Conservation (phyloP, 2,329 filamentous ascomycete species). For the Hymenoscyphus repandus region DNA sequence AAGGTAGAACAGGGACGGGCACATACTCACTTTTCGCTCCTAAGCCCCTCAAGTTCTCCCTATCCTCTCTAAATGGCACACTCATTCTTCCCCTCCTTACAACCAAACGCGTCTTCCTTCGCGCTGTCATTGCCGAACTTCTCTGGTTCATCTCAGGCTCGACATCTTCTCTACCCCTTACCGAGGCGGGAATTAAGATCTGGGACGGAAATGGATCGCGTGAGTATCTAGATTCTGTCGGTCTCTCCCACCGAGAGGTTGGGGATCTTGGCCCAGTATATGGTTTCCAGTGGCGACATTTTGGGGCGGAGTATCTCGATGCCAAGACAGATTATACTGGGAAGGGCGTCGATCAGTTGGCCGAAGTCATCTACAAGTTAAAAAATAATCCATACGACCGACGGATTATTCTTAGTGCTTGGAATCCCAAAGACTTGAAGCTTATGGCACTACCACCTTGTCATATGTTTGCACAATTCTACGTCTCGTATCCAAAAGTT, state of each 20-base stretch:
- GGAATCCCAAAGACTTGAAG: constrained; percentile 82
- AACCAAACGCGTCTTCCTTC: constrained; percentile 92
- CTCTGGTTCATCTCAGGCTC: constrained; percentile 90
- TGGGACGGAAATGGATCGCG: constrained; percentile 97
- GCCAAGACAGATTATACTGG: constrained; percentile 76
- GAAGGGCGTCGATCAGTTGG: constrained; percentile 88
- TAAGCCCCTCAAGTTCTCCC: constrained; percentile 76
- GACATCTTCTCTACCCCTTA: constrained; percentile 74
- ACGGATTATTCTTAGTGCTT: constrained; percentile 83
- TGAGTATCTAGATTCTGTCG: constrained; percentile 80
- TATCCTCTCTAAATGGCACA: constrained; percentile 53
- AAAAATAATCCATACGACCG: constrained; percentile 81
- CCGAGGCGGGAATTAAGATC: constrained; percentile 81
- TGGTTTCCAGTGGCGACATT: constrained; percentile 98
- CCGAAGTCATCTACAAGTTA: constrained; percentile 83
- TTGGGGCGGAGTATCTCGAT: constrained; percentile 84
- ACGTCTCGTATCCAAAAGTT: constrained; percentile 27
- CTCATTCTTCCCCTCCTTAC: constrained; percentile 88
- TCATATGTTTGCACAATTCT: constrained; percentile 98
- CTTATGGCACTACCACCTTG: constrained; percentile 92
- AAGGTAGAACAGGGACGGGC: constrained; percentile 77
- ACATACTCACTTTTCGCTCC: constrained; percentile 88
- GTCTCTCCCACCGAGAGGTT: constrained; percentile 72
- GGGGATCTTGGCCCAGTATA: constrained; percentile 95
- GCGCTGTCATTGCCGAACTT: constrained; percentile 84